Conservation (phyloP, 2,329 filamentous ascomycete species). For the Blastomyces gilchristii region DNA sequence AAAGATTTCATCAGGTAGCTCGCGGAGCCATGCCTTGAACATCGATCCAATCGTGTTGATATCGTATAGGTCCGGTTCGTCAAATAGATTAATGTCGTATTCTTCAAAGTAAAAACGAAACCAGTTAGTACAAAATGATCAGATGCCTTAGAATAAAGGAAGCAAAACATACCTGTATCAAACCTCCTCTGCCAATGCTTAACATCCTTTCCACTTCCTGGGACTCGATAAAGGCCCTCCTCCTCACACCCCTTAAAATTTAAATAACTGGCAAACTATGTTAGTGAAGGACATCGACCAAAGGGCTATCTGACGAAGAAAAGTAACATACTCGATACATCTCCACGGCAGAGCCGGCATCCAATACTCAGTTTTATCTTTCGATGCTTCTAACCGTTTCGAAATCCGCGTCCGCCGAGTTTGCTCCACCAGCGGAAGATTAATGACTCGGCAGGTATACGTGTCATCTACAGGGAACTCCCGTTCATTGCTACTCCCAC, state of each 20-base stretch:
- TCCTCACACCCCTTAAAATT: constrained; percentile 92
- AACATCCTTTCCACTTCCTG: constrained; percentile 79
- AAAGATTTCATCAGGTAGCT: constrained; percentile 88
- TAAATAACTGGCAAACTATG: constrained; percentile 51
- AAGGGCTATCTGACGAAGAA: neutral
- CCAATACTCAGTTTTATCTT: constrained; percentile 97
- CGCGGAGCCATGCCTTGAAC: constrained; percentile 91
- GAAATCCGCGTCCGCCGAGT: constrained; percentile 86
- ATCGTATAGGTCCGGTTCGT: constrained; percentile 79
- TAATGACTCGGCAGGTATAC: constrained; percentile 76
- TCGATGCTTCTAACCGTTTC: constrained; percentile 73
- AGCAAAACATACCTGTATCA: constrained; percentile 55
- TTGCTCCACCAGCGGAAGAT: constrained; percentile 75
- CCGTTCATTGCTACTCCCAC: constrained; percentile 58
- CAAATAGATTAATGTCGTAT: constrained; percentile 80
- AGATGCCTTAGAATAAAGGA: neutral
- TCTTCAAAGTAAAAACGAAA: constrained; percentile 40
- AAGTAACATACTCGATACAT: constrained; percentile 62
- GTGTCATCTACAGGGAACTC: constrained; percentile 64
- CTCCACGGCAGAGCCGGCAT: constrained; percentile 95
- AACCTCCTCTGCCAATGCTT: constrained; percentile 91
- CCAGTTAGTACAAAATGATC: constrained; percentile 9
- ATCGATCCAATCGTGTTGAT: constrained; percentile 95
- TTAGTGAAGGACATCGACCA: neutral
- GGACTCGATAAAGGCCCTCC: constrained; percentile 85